A percentile compares a stretch with the other conserved stretches of the same genome.
Evolutionary conservation across 2,329 filamentous ascomycete genomes (phyloP).

Genomic region (Botrytis byssoidea): DNA sequence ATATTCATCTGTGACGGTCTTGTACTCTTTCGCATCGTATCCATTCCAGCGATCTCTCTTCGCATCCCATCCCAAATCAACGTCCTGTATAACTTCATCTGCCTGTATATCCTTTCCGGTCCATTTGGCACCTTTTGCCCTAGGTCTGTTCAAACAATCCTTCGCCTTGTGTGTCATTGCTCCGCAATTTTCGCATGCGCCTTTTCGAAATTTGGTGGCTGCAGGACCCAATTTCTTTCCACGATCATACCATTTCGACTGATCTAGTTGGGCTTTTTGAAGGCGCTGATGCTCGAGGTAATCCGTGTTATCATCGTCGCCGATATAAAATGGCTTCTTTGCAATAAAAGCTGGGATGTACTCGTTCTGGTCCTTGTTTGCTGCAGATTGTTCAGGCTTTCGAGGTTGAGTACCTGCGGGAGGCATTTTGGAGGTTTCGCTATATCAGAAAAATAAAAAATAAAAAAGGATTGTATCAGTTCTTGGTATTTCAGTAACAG

Average conservation of each 20-base stretch:
- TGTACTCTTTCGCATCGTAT: constrained; percentile 88
- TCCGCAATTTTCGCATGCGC: constrained; percentile 97
- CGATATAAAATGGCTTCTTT: constrained; percentile 94
- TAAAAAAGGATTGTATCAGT: neutral
- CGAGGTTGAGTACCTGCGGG: constrained; percentile 39
- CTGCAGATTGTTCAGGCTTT: constrained; percentile 41
- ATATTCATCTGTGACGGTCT: constrained; percentile 83
- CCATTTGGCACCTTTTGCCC: constrained; percentile 87
- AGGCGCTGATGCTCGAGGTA: constrained; percentile 95
- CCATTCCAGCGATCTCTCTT: constrained; percentile 98
- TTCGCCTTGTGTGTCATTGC: constrained; percentile 95
- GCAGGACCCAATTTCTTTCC: constrained; percentile 81
- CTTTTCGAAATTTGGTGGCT: constrained; percentile 95
- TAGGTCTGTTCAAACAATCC: constrained; percentile 84
- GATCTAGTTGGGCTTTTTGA: constrained; percentile 61
- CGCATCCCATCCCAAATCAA: constrained; percentile 90
- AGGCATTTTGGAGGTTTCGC: constrained; percentile 40
- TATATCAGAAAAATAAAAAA: neutral
- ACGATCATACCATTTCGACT: constrained; percentile 89
- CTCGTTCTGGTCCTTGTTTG: constrained; percentile 88
- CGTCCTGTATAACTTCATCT: constrained; percentile 82
- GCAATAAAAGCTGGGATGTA: constrained; percentile 99
- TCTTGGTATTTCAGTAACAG: neutral
- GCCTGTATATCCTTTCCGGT: constrained; percentile 92
- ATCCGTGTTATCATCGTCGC: constrained; percentile 73